Evolutionary conservation across 768 basidiomycete species (phyloP), one percentile per base, ranked within the genome.

Genomic region (Panaeolus papilionaceus): DNA sequence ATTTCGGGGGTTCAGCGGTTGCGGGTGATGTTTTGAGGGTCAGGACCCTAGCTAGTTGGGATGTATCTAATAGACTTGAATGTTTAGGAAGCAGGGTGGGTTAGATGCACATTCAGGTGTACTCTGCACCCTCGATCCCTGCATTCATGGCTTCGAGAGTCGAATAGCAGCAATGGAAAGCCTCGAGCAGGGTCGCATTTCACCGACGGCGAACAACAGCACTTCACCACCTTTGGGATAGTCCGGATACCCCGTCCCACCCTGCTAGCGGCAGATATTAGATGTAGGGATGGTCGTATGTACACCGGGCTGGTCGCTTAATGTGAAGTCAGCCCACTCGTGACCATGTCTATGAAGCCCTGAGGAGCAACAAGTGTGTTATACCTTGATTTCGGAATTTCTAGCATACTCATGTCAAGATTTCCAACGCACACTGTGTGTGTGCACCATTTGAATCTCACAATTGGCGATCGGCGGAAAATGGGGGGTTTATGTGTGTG

Each of bases 401-500:
- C 54, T 33, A 12, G 3, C 54, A 58, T 58, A 58, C 28, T 58
- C 54, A 58, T 58, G 54, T 58, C 54, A 58, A 51, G 49, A 23
- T 26, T 28, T 28, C 1, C 11, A 58, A 58, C 33, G 33, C 12
- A 58, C 54, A 4, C 12, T 16, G 1, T 58, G 54, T 58, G 33
- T 16, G 0, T 37, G 14, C 26, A 58, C 33, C 14, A 49, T 49
- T 49, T 18, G 14, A 44, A 51, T 51, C 7, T 51, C 20, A 26
- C 47, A 51, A 37, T 58, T 58, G 54, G 54, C 54, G 54, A 58
- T 58, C 54, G 54, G 54, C 54, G 54, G 54, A 58, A 58, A 37
- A 33, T 58, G 28, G 54, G 54, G 28, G 3, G 3, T 58, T 7
- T 37, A 28, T 58, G 54, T 58, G 33, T 37, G 33, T 28, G 33